Base-by-base conservation (phyloP, 2,329 filamentous ascomycete species). In the Colletotrichum navitas region DNA sequence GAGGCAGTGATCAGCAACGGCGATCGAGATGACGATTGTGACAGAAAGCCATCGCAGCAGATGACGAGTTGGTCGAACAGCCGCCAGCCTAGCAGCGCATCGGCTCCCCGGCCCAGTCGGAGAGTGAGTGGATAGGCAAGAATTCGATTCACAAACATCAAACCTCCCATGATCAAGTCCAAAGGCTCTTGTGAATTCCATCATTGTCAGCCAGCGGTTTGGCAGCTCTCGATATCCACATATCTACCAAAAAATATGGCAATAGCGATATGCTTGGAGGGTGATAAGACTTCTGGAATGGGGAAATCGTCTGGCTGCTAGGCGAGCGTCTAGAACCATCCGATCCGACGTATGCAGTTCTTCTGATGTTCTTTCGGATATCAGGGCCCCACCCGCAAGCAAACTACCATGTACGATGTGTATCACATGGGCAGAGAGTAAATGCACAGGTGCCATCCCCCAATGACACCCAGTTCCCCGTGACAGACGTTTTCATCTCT, bases 391-490 rank as follows among this genome's bases (percentile, higher is more conserved):
- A 39, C 65, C 26, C 63, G 65, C 58, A 54, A 52, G 18, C 14
- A 34, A 21, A 54, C n/a, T 11, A 47, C 21, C 5, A 36, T 11
- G 34, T 36, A 11, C n/a, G n/a, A n/a, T n/a, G n/a, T n/a, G 34
- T 36, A 12, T 47, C 5, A 47, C 21, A 24, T 21, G 45, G n/a
- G 45, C 1, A n/a, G 45, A 47, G 4, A 12, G 10, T n/a, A 34
- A n/a, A 60, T 60, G 68, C 65, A 71, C 68, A 64, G 65, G 55
- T 60, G 54, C 45, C 45, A 59, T 63, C 43, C 45, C 68, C 45
- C 36, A 58, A 59, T 63, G 58, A 14, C 29, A 68, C 52, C 29
- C 43, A 47, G 34, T 52, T 45, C 52, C 43, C 43, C 56, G 34
- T 24, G 58, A 58, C 64, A 54, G 58, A 59, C 16, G 29, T 34